These are phyloP conservation scores for Hypocreales sp. DNA, from an alignment of 2,329 filamentous ascomycete genomes.

Conservation along the genomic window DNA sequence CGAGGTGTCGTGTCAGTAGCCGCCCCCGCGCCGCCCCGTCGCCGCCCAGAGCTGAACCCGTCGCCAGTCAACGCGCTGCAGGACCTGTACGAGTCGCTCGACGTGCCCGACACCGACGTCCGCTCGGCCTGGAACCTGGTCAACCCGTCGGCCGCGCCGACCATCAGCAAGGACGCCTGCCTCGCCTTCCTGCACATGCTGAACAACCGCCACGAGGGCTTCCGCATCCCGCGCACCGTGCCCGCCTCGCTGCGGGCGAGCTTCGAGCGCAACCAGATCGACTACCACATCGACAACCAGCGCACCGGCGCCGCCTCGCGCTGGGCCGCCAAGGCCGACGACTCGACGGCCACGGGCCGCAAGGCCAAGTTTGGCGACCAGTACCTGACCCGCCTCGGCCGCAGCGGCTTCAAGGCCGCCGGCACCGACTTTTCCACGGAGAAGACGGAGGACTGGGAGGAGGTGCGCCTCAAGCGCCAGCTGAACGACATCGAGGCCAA, in stretches of 20 bases:
- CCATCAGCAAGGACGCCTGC: conserved; percentile 87
- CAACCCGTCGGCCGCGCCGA: conserved; percentile 69
- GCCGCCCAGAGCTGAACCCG: too few species aligned
- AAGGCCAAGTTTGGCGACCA: conserved; percentile 98
- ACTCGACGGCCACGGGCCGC: conserved; percentile 67
- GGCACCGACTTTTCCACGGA: conserved; percentile 84
- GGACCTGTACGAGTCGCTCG: conserved; percentile 71
- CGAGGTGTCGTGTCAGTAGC: conserved; percentile 55
- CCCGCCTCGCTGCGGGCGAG: conserved; percentile 80
- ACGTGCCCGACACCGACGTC: conserved; percentile 62
- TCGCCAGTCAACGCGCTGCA: conserved; percentile 63
- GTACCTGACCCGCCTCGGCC: conserved; percentile 81
- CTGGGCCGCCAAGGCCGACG: conserved; percentile 68
- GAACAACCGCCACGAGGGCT: conserved; percentile 90
- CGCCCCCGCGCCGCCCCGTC: too few species aligned
- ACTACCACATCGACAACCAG: conserved; percentile 80
- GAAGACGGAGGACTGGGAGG: conserved; percentile 92
- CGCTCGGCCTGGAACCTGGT: conserved; percentile 93
- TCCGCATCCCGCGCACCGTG: conserved; percentile 79
- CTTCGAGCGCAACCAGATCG: conserved; percentile 92
- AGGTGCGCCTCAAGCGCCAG: conserved; percentile 87
- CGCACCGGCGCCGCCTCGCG: conserved; percentile 47
- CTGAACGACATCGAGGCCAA: conserved; percentile 79
- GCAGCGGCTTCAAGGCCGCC: conserved; percentile 62
- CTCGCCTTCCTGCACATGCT: conserved; percentile 94